Evolutionary conservation across 768 basidiomycete species (phyloP).

Genomic region (Rhizopogon vulgaris): DNA sequence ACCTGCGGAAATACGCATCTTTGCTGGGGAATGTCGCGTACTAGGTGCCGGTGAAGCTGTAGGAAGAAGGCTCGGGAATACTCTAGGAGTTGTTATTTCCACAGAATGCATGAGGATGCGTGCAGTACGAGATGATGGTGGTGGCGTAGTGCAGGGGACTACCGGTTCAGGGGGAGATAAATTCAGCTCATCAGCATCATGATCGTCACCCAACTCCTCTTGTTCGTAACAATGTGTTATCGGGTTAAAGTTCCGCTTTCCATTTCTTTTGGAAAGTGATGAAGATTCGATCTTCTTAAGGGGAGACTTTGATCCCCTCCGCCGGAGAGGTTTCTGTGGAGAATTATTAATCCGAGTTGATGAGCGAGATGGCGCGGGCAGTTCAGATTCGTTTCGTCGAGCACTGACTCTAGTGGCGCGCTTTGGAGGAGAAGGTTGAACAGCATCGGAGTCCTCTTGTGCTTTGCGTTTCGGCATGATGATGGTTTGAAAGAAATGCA

Average conservation of each 20-base stretch:
- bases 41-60: constrained; percentile 10
- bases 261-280: not conserved
- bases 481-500: not conserved
- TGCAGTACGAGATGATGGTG: constrained; percentile 6
- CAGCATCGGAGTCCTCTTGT: constrained; percentile 9
- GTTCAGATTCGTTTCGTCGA: not conserved
- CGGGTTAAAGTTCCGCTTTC: not conserved
- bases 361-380: not conserved
- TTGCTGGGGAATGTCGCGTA: not conserved
- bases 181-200: constrained; percentile 26
- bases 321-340: not conserved
- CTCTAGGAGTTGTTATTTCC: constrained; percentile 24
- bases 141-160: constrained; percentile 18
- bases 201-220: not conserved
- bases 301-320: not conserved
- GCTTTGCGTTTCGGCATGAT: constrained; percentile 40
- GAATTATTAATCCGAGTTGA: not conserved
- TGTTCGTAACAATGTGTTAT: not conserved
- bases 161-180: constrained; percentile 6
- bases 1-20: constrained; percentile 14
- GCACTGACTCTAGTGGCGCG: constrained; percentile 25
- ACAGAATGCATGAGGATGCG: constrained; percentile 26
- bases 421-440: constrained; percentile 24
- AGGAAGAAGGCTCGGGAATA: constrained; percentile 1
- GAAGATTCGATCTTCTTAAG: not conserved